Conservation (phyloP, 2,329 filamentous ascomycete species). For the Penicillium hesseltinei region DNA sequence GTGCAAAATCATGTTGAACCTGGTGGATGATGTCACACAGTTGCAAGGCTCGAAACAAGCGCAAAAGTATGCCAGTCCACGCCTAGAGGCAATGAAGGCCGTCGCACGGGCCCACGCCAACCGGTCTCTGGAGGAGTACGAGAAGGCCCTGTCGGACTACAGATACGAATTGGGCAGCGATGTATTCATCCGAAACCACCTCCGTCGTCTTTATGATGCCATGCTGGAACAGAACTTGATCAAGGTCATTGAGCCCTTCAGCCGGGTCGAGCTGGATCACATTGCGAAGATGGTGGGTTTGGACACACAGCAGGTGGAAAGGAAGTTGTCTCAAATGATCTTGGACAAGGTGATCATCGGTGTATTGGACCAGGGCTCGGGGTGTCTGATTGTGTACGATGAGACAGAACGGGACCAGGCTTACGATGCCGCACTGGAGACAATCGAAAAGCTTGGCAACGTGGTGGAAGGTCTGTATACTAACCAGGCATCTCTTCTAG, state of each 20-base stretch:
- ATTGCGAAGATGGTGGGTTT: constrained; percentile 97
- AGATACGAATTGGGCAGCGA: constrained; percentile 92
- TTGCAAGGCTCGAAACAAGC: constrained; percentile 96
- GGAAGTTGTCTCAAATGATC: constrained; percentile 99
- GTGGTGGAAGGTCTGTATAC: constrained; percentile 97
- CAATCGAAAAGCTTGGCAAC: constrained; percentile 94
- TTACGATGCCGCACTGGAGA: constrained; percentile 90
- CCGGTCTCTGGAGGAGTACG: constrained; percentile 94
- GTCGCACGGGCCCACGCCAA: constrained; percentile 94
- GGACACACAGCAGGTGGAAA: constrained; percentile 94
- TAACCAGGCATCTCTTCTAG: constrained; percentile 92
- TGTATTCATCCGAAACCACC: constrained; percentile 93
- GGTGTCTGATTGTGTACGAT: constrained; percentile 94
- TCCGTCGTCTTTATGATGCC: constrained; percentile 92
- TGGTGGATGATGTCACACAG: constrained; percentile 91
- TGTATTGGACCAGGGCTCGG: constrained; percentile 94
- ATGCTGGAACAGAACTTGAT: constrained; percentile 99
- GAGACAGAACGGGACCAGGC: constrained; percentile 90
- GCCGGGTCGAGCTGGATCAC: constrained; percentile 92
- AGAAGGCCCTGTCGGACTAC: constrained; percentile 85
- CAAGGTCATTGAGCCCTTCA: constrained; percentile 99
- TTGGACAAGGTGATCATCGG: constrained; percentile 98
- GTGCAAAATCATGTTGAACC: constrained; percentile 99
- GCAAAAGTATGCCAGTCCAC: constrained; percentile 91
- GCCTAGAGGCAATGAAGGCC: constrained; percentile 98